A percentile compares a stretch with the other conserved stretches of the same genome.
phyloP scores from a whole-genome alignment of 176 grass and related monocot species.

The Luzula sylvatica region DNA sequence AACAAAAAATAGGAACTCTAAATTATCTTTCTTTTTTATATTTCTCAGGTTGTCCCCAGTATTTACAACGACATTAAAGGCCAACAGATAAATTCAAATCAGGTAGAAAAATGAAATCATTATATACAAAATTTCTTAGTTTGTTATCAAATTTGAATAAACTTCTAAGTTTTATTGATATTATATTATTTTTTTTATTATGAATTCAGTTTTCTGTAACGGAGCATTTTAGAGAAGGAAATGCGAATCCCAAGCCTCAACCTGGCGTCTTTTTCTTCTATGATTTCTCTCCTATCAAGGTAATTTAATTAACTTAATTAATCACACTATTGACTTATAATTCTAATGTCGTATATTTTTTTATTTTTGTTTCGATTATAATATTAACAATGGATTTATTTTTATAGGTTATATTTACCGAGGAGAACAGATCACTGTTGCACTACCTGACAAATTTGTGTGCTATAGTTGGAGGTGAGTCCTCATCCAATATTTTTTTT shows the following conservation, averaged over 20 bases:
- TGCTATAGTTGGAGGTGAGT: conserved; percentile 87
- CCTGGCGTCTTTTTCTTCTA: conserved; percentile 84
- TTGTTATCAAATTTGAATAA: conserved; percentile 11
- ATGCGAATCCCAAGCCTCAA: conserved; percentile 40
- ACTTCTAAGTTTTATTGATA: background rate
- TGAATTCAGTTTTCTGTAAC: conserved; percentile 78
- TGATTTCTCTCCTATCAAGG: conserved; percentile 99
- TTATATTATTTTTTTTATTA: conserved; percentile 1
- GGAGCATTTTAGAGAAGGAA: conserved; percentile 85
- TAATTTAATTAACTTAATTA: conserved; percentile 22
- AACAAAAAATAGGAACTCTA: background rate
- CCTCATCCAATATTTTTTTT: conserved; percentile 11
- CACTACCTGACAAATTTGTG: conserved; percentile 91
- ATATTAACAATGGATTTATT: conserved; percentile 2
- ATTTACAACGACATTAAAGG: conserved; percentile 81
- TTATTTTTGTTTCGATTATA: background rate
- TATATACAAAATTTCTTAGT: conserved; percentile 2
- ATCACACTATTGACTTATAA: background rate
- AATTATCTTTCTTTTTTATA: conserved; percentile 12
- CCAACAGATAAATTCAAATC: conserved; percentile 69
- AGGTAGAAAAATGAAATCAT: conserved; percentile 33
- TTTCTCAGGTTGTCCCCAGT: conserved; percentile 74
- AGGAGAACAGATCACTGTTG: conserved; percentile 66
- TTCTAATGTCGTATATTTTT: background rate
- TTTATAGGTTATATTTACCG: conserved; percentile 84